Evolutionary conservation across 2,329 filamentous ascomycete genomes (phyloP).

Genomic region (Paraphoma chrysanthemicola): DNA sequence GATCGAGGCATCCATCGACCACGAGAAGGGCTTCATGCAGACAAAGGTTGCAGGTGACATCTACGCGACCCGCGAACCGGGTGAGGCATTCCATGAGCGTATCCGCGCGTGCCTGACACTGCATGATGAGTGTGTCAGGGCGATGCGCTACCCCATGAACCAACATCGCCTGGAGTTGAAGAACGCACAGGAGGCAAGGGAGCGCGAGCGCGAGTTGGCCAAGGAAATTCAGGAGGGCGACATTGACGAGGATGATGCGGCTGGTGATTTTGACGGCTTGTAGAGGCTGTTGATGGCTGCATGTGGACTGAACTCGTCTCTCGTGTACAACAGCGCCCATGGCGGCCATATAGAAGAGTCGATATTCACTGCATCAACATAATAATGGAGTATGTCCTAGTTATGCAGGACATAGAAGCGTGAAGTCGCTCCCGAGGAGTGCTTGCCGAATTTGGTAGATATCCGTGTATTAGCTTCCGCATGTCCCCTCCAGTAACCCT

Average conservation of each 20-base stretch:
- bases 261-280: slow-evolving; percentile 95
- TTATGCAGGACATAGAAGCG: not conserved
- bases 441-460: slow-evolving; percentile 31
- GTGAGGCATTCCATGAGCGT: slow-evolving; percentile 96
- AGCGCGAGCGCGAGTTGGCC: slow-evolving; percentile 93
- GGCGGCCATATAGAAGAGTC: slow-evolving; percentile 23
- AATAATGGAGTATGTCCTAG: not conserved
- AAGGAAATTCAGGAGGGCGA: slow-evolving; percentile 99
- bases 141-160: slow-evolving; percentile 99
- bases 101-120: slow-evolving; percentile 89
- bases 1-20: slow-evolving; percentile 92
- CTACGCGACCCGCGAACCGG: slow-evolving; percentile 93
- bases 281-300: slow-evolving; percentile 53
- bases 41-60: slow-evolving; percentile 96
- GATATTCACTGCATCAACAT: slow-evolving; percentile 6
- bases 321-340: too few relatives aligned
- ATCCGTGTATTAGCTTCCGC: slow-evolving; percentile 35
- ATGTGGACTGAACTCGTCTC: slow-evolving; percentile 25
- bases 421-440: slow-evolving; percentile 1
- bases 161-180: slow-evolving; percentile 96
- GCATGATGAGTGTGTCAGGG: slow-evolving; percentile 98
- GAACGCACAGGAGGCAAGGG: slow-evolving; percentile 97
- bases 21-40: slow-evolving; percentile 97
- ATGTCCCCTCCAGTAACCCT: slow-evolving; percentile 19
- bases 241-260: slow-evolving; percentile 93